Evolutionary conservation across 345 rosid species (phyloP), one percentile per base, ranked within the genome.

Genomic region (Chamaenerion angustifolium): DNA sequence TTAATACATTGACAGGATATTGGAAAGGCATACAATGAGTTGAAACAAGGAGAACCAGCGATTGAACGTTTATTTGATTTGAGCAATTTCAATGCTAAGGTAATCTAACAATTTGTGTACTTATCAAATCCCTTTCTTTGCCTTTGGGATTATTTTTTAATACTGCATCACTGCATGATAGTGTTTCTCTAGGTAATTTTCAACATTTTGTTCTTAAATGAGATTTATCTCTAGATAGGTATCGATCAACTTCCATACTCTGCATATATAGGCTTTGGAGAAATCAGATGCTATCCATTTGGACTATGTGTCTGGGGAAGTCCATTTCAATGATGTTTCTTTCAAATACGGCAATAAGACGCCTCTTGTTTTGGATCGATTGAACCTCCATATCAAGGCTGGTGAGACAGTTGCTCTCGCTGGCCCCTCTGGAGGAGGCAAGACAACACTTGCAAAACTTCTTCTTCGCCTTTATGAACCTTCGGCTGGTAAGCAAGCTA

Each of bases 361-460:
- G 67, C 80, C 80, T 40, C 77, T 71, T 8, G 58, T 90, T 66
- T 60, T 90, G 54, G 79, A 86, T 56, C 67, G 76, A 44, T 41
- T 86, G 70, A 78, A 72, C 74, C 83, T 90, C 64, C 94, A 78
- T 68, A 67, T 90, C 48, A 72, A 64, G 73, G 95, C 94, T 57
- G 98, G 98, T 60, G 98, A 90, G 80, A 86, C 86, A 47, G 61
- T 86, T 55, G 95, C 98, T 44, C 68, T 90, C 53, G 80, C 81
- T 49, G 96, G 98, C 40, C 95, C 92, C 58, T 90, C 98, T 49
- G 98, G 98, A 53, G 98, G 96, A 62, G 98, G 98, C 55, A 90
- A 90, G 80, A 81, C 98, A 17, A 86, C 98, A n/a, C 79, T 90
- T 13, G 70, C 71, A 52, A 90, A 86, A 80, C 64, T 90, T 81